A percentile compares a stretch with the other conserved stretches of the same genome.
phyloP scores from a whole-genome alignment of 2,329 filamentous ascomycete species.

The Didymella sp. region DNA sequence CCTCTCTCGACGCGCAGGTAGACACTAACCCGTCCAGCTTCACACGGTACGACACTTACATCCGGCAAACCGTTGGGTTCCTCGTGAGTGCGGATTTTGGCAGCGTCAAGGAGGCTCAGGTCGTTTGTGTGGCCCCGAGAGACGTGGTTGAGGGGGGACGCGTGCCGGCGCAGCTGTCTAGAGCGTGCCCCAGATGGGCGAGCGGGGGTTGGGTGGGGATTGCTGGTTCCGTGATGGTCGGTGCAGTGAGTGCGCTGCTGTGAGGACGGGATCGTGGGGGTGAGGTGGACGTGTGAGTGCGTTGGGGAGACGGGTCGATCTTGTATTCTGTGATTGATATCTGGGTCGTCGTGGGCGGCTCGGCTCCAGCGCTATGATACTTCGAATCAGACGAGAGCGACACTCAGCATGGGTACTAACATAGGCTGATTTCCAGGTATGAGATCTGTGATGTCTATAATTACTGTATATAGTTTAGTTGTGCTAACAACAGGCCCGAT shows the following conservation, averaged over 20 bases:
- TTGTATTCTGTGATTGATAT: too few species aligned
- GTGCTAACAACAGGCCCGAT: not conserved
- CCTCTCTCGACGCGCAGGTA: not conserved
- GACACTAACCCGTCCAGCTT: slow-evolving; percentile 4
- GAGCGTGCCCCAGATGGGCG: not conserved
- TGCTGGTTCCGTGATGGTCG: not conserved
- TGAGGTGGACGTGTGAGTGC: too few species aligned
- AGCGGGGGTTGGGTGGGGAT: not conserved
- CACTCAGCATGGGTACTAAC: too few species aligned
- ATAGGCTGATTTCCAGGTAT: too few species aligned
- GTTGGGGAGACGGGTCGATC: too few species aligned
- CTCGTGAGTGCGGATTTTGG: slow-evolving; percentile 5
- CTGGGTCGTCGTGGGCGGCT: too few species aligned
- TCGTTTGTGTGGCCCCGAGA: slow-evolving; percentile 7
- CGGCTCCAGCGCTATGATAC: too few species aligned
- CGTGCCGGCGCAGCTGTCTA: not conserved
- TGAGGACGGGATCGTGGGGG: not conserved
- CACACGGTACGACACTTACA: slow-evolving; percentile 8
- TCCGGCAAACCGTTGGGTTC: slow-evolving; percentile 7
- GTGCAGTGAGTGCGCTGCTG: not conserved
- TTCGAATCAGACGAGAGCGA: too few species aligned
- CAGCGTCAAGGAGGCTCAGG: slow-evolving; percentile 5
- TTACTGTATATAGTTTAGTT: not conserved
- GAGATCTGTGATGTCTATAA: too few species aligned
- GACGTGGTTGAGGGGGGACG: slow-evolving; percentile 5